These are phyloP conservation scores for Lanmaoa pseudosensibilis DNA, from an alignment of 768 basidiomycete species.

Conservation along the genomic window DNA sequence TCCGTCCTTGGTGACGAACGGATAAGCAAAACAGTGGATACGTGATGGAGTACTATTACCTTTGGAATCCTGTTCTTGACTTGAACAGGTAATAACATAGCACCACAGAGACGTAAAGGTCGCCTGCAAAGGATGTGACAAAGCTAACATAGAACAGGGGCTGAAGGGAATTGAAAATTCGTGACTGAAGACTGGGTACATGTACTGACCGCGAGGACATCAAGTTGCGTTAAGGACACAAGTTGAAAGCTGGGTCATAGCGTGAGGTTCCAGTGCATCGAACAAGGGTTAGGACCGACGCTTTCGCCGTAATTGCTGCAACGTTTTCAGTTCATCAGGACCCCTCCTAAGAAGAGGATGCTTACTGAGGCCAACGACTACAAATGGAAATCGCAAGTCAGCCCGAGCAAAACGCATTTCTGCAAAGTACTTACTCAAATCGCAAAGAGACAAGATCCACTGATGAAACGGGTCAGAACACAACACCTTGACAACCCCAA, in stretches of 20 bases:
- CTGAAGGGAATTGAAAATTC: constrained; percentile 29
- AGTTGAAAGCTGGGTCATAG: constrained; percentile 38
- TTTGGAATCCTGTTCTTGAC: constrained; percentile 52
- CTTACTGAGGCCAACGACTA: constrained; percentile 17
- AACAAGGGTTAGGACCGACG: constrained; percentile 35
- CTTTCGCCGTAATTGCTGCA: constrained; percentile 53
- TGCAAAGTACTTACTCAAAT: constrained; percentile 42
- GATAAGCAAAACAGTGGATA: background rate
- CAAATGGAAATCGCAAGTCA: background rate
- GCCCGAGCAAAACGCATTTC: background rate
- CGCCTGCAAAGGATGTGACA: constrained; percentile 47
- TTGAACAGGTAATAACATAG: constrained; percentile 49
- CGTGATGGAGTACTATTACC: constrained; percentile 30
- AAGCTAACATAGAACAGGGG: constrained; percentile 53
- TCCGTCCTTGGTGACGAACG: constrained; percentile 43
- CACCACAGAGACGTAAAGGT: constrained; percentile 49
- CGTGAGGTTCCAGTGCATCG: background rate
- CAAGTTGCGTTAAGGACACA: constrained; percentile 37
- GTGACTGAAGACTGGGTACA: background rate
- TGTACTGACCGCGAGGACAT: constrained; percentile 38
- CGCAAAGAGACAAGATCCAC: constrained; percentile 41
- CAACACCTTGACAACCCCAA: background rate
- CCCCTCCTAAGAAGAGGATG: background rate
- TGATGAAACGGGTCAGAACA: constrained; percentile 21
- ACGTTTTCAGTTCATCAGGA: background rate